phyloP scores from a whole-genome alignment of 2,329 filamentous ascomycete species.

The Tothia fuscella region DNA sequence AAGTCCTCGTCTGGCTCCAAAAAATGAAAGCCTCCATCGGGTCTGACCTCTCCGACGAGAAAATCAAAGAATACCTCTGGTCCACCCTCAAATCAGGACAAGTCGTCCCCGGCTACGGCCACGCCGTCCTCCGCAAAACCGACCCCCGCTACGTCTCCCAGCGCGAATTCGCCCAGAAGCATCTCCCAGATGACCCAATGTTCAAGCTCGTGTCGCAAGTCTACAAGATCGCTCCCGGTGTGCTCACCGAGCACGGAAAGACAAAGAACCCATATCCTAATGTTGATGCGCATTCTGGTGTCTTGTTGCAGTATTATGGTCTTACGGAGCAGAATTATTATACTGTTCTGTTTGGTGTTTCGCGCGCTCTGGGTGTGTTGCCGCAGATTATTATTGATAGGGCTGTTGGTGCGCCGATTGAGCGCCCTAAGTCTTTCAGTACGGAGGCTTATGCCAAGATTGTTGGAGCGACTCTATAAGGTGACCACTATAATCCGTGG shows the following conservation, averaged over 20 bases:
- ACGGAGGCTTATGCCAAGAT: slow-evolving; percentile 95
- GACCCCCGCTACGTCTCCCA: slow-evolving; percentile 98
- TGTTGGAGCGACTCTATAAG: slow-evolving; percentile 73
- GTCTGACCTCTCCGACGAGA: slow-evolving; percentile 88
- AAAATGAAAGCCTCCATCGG: slow-evolving; percentile 97
- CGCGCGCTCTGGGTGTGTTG: slow-evolving; percentile 93
- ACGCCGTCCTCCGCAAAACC: slow-evolving; percentile 98
- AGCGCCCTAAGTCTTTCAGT: slow-evolving; percentile 98
- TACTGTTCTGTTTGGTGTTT: slow-evolving; percentile 98
- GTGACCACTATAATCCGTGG: too few species aligned
- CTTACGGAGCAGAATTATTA: slow-evolving; percentile 99
- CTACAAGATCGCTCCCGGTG: slow-evolving; percentile 98
- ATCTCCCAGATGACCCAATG: slow-evolving; percentile 95
- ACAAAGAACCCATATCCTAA: slow-evolving; percentile 99
- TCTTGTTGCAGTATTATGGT: slow-evolving; percentile 98
- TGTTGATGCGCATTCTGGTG: slow-evolving; percentile 97
- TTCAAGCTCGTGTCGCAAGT: slow-evolving; percentile 99
- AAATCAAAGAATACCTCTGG: slow-evolving; percentile 98
- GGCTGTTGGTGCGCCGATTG: slow-evolving; percentile 89
- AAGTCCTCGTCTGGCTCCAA: slow-evolving; percentile 96
- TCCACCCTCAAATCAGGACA: slow-evolving; percentile 88
- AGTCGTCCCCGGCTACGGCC: slow-evolving; percentile 95
- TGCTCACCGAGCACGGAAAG: slow-evolving; percentile 99
- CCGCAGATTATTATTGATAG: slow-evolving; percentile 99
- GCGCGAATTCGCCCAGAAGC: slow-evolving; percentile 89